phyloP scores from a whole-genome alignment of 768 basidiomycete genomes.

The Auriscalpium vulgare region DNA sequence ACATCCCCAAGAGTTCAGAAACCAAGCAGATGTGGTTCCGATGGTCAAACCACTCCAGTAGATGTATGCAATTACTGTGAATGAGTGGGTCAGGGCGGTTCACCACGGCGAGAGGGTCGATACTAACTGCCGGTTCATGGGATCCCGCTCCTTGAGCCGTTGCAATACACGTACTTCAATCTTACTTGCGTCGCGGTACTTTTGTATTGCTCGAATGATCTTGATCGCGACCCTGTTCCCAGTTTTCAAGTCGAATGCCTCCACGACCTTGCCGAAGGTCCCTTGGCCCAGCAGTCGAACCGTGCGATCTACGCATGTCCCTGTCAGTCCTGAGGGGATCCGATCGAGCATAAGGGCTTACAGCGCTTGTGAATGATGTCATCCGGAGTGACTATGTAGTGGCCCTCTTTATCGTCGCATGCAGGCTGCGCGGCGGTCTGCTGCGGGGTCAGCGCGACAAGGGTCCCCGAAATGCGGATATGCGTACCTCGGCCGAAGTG shows the following conservation, averaged over 20 bases:
- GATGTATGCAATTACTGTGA: slow-evolving; percentile 92
- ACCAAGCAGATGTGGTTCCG: slow-evolving; percentile 97
- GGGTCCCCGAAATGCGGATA: slow-evolving; percentile 17
- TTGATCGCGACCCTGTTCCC: slow-evolving; percentile 88
- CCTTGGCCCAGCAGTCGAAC: slow-evolving; percentile 90
- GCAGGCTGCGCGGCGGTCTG: slow-evolving; percentile 58
- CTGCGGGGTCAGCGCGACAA: slow-evolving; percentile 30
- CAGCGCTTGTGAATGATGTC: slow-evolving; percentile 85
- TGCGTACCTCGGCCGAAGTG: slow-evolving; percentile 60
- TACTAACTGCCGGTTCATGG: slow-evolving; percentile 79
- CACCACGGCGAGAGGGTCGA: slow-evolving; percentile 4
- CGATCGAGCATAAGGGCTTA: slow-evolving; percentile 28
- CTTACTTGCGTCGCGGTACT: slow-evolving; percentile 97
- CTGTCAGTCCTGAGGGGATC: slow-evolving; percentile 1
- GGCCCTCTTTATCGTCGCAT: slow-evolving; percentile 97
- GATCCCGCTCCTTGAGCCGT: slow-evolving; percentile 84
- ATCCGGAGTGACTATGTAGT: slow-evolving; percentile 91
- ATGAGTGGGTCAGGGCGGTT: slow-evolving; percentile 3
- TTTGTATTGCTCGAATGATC: slow-evolving; percentile 96
- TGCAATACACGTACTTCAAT: slow-evolving; percentile 95
- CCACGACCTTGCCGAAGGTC: slow-evolving; percentile 98
- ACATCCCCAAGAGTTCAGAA: slow-evolving; percentile 92
- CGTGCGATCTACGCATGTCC: slow-evolving; percentile 68
- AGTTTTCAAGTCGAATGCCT: slow-evolving; percentile 75
- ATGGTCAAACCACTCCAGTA: slow-evolving; percentile 92